Base-by-base conservation (phyloP, 1,139 yeast species). In the Nakaseomyces delphensis region DNA sequence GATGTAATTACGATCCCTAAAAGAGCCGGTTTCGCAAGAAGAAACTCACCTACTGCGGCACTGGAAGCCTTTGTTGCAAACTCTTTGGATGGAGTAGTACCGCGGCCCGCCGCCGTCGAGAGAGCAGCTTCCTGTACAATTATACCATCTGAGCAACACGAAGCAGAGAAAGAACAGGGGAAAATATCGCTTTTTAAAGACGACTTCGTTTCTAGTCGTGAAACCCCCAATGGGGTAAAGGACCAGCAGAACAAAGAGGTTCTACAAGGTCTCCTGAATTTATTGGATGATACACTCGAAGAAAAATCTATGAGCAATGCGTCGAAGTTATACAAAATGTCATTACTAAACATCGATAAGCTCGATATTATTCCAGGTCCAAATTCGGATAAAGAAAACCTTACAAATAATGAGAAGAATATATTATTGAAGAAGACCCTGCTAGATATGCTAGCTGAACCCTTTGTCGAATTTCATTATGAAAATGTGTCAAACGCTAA, bases 381-480 rank as follows among this genome's bases (percentile, higher is more conserved):
- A 13, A 31, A 30, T 28, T 47, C 24, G 42, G 36, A 19, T 38
- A 41, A 25, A 46, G 41, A 14, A 18, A 27, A 21, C 35, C 39
- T 21, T 24, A 38, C 23, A 38, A 13, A 16, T 27, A 24, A 37
- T 29, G 16, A 28, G 36, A 42, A 44, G 27, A 39, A 48, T 10
- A 31, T 46, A n/a, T 45, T 43, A 16, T 57, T 82, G 36, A 76
- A 73, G 48, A 70, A 70, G 15, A 74, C 73, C 48, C 59, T 82
- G n/a, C 58, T 81, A 32, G 76, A 79, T 55, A 86, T 89, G 3
- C 66, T 82, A 47, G 84, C 91, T 0, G 80, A 83, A 13, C 91
- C 91, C 2, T 82, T 82, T 57, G 74, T 77, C 43, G 89, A 82
- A 52, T 36, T 23, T 24, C 21, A 28, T 31, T 45, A 47, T 20